These are phyloP conservation scores for Euphorbia neoarborescens DNA, from an alignment of 441 rosid species.

Conservation along the genomic window DNA sequence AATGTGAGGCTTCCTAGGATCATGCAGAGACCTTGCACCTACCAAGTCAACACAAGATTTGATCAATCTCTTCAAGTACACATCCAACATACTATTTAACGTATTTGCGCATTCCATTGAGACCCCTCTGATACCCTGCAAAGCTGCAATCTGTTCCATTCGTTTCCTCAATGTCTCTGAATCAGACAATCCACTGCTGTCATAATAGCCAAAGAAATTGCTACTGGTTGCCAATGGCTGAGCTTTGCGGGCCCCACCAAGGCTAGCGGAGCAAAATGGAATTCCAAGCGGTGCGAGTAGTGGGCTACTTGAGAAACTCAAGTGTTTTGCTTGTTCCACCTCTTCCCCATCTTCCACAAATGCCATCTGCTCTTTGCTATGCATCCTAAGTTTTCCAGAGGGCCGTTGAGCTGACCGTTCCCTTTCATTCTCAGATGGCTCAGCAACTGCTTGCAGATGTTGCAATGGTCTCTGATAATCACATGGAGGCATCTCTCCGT, in stretches of 20 bases:
- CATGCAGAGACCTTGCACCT: conserved; percentile 42
- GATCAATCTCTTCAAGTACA: conserved; percentile 71
- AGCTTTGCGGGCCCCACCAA: conserved; percentile 54
- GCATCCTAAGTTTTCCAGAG: conserved; percentile 27
- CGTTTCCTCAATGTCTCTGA: conserved; percentile 59
- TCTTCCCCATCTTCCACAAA: conserved; percentile 46
- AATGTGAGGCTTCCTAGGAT: conserved; percentile 34
- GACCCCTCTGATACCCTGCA: conserved; percentile 72
- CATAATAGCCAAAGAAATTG: conserved; percentile 43
- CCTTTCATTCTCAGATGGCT: conserved; percentile 44
- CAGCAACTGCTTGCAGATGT: conserved; percentile 42
- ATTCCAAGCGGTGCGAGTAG: conserved; percentile 69
- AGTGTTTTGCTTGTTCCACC: conserved; percentile 37
- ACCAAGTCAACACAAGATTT: conserved; percentile 55
- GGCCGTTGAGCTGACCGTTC: conserved; percentile 33
- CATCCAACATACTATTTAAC: conserved; percentile 57
- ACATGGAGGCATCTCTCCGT: conserved; percentile 52
- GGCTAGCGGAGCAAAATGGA: conserved; percentile 56
- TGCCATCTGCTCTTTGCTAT: conserved; percentile 33
- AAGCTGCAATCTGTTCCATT: conserved; percentile 65
- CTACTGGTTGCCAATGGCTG: conserved; percentile 28
- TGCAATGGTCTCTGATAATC: conserved; percentile 57
- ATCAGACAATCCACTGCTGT: conserved; percentile 50
- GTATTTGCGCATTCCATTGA: conserved; percentile 63
- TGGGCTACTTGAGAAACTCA: conserved; percentile 36